Evolutionary conservation across 1,284 basidiomycete genomes (phyloP), one percentile per base, ranked within the genome.

Genomic region (Tilletia setariae): DNA sequence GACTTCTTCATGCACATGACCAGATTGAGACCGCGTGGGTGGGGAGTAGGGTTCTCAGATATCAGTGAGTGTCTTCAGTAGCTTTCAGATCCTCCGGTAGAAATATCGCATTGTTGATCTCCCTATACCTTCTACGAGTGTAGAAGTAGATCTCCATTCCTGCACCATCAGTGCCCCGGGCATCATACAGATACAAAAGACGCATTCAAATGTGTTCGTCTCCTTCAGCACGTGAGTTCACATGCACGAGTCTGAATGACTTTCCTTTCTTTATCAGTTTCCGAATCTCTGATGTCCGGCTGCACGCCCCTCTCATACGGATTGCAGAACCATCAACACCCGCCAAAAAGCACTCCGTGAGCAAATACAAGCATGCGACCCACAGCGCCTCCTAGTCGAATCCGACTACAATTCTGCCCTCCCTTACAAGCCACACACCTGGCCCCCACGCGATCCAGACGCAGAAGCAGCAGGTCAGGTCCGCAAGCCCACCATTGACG

Each of bases 101-200:
- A 4, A 7, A 21, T 1, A 13, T 40, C 19, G n/a, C 47, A 11
- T 49, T 49, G 2, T 7, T 23, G 8, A 8, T 23, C 15, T 42
- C 23, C 59, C n/a, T 19, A 7, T 9, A 13, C n/a, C n/a, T 9
- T 42, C 62, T 40, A n/a, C n/a, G n/a, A n/a, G n/a, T 46, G 25
- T 32, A 72, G 66, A 66, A 9, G 28, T 80, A 2, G 73, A 72
- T 2, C 67, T 81, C 21, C 79, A 81, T 65, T 78, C 76, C 30
- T 81, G 79, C 71, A 80, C 79, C 2, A 71, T 80, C 40, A 76
- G 76, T 64, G 67, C 68, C 40, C 71, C 75, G 47, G 72, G 75
- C 49, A 74, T 81, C 44, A 59, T 25, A 16, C 72, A 70, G 4
- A 68, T 80, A 25, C 70, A 75, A 28, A 71, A 70, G 30, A 68